Base-by-base conservation (phyloP, 2,329 filamentous ascomycete genomes). In the Elsinoe batatas region DNA sequence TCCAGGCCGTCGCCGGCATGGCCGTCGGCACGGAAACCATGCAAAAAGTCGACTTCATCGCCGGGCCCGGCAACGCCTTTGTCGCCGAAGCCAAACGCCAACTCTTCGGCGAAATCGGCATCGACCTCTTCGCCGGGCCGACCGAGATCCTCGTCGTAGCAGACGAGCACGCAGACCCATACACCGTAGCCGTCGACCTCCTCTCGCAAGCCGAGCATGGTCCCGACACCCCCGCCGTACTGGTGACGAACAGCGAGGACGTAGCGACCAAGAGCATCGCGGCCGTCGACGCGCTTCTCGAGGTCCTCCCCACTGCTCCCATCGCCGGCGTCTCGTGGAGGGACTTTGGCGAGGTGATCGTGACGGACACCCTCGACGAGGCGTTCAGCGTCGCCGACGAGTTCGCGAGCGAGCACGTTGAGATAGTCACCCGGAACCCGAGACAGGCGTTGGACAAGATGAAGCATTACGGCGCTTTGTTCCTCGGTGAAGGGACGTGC, bases 81-180 rank as follows among this genome's bases (percentile, higher is more conserved):
- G 77, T 80, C 0, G 76, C 77, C 2, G 78, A 70, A 61, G 77
- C 72, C 0, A 80, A 80, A 62, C 68, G 76, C 0, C 76, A 78
- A 61, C 64, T 80, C 0, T 80, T 77, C 57, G 77, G 77, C 13
- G 70, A 75, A 55, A 72, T 80, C 26, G 77, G 78, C 5, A 80
- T 80, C 56, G 77, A 80, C 60, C 67, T 80, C 1, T 70, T 76
- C 18, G 77, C 77, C 0, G 77, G 78, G 0, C 77, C 78, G 10
- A 79, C 76, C 0, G 78, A 80, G 62, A 66, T 79, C 17, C 66
- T 79, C 8, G 71, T 79, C 30, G 72, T 79, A 0, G 74, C 75
- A 2, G 76, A 79, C 56, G 47, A 72, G 38, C 56, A 65, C 1
- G 75, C 76, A 0, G 73, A 77, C 62, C 71, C 74, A 0, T 72